These are phyloP conservation scores for Chenopodium quinoa DNA, from an alignment of 148 eudicot genomes.

Conservation along the genomic window DNA sequence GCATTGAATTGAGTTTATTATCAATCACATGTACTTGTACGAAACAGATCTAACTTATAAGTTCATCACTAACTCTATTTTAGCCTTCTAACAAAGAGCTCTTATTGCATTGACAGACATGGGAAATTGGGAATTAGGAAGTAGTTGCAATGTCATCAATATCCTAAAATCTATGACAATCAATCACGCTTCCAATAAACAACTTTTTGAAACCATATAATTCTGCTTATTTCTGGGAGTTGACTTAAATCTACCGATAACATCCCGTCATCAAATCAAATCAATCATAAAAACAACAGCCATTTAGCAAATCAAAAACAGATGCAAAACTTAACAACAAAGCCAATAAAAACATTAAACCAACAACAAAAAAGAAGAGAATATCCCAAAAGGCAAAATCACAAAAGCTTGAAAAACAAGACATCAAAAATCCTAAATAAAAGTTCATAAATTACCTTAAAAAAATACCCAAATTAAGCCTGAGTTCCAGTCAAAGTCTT, in stretches of 20 bases:
- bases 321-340: neutral
- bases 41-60: neutral
- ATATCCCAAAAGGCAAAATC: neutral
- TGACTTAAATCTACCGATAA: neutral
- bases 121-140: no score
- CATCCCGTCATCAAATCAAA: neutral
- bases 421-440: neutral
- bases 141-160: neutral
- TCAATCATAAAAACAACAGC: neutral
- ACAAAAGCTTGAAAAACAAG: neutral
- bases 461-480: slow-evolving; percentile 30
- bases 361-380: neutral
- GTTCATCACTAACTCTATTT: neutral
- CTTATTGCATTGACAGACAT: no score
- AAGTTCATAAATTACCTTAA: neutral
- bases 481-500: slow-evolving; percentile 82
- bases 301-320: neutral
- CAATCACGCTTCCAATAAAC: neutral
- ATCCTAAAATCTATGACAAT: neutral
- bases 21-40: neutral
- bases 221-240: neutral
- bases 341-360: neutral
- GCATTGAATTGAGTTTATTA: neutral
- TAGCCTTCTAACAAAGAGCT: neutral
- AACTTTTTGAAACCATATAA: neutral